Conservation (phyloP, 1,284 basidiomycete genomes). For the Marasmius tenuissimus region DNA sequence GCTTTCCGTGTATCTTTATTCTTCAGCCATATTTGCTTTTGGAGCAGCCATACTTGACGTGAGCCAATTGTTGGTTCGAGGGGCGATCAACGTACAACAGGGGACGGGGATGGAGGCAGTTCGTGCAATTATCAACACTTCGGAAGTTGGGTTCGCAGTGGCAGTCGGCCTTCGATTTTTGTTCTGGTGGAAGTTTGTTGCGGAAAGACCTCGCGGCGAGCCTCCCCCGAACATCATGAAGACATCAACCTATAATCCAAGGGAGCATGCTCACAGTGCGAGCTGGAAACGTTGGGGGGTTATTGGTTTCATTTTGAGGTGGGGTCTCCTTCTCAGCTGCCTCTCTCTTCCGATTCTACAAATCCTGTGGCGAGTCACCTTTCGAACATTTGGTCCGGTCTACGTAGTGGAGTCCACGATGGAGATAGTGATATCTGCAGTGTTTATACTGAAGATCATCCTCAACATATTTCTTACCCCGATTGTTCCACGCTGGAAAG, state of each 20-base stretch:
- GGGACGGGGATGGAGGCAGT: slow-evolving; percentile 28
- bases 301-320: slow-evolving; percentile 52
- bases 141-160: slow-evolving; percentile 60
- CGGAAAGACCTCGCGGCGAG: slow-evolving; percentile 52
- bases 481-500: slow-evolving; percentile 38
- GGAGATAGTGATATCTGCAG: slow-evolving; percentile 54
- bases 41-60: slow-evolving; percentile 65
- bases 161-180: slow-evolving; percentile 60
- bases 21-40: slow-evolving; percentile 59
- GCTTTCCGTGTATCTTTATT: slow-evolving; percentile 51
- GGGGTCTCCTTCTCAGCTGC: slow-evolving; percentile 43
- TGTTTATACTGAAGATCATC: slow-evolving; percentile 64
- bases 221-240: slow-evolving; percentile 16
- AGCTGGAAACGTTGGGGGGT: slow-evolving; percentile 66
- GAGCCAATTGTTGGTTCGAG: slow-evolving; percentile 49
- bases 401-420: slow-evolving; percentile 60
- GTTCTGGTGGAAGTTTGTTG: slow-evolving; percentile 68
- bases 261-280: slow-evolving; percentile 44
- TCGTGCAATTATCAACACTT: slow-evolving; percentile 43
- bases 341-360: slow-evolving; percentile 55
- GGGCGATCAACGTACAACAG: slow-evolving; percentile 25
- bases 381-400: slow-evolving; percentile 44
- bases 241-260: slow-evolving; percentile 11
- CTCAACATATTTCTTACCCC: slow-evolving; percentile 54
- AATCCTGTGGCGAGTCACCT: slow-evolving; percentile 61